A percentile compares a stretch with the other conserved stretches of the same genome.
Conservation (phyloP, 805 yeast genomes). For the Priceomyces medius region DNA sequence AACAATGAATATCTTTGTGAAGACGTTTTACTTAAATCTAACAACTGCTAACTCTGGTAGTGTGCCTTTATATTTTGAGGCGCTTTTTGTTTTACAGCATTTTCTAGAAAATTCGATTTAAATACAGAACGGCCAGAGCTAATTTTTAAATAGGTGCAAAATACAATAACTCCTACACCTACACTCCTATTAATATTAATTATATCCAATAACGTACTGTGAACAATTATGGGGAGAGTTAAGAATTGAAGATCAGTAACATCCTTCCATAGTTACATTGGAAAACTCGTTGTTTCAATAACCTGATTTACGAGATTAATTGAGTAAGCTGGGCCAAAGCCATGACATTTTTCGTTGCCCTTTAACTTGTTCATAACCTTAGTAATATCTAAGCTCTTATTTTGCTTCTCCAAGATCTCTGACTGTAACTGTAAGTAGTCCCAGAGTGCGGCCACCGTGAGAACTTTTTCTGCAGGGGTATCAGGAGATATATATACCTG, state of each 20-base stretch:
- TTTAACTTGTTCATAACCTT: constrained; percentile 56
- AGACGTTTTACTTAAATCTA: neutral
- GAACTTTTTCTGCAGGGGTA: constrained; percentile 45
- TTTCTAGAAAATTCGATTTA: neutral
- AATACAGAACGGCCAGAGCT: no score
- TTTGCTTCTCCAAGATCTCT: constrained; percentile 46
- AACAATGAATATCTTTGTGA: no score
- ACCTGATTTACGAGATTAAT: constrained; percentile 42
- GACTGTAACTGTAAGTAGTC: constrained; percentile 58
- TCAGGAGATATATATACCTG: constrained; percentile 34
- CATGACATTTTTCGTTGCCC: constrained; percentile 77
- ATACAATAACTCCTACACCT: neutral
- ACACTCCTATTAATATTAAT: neutral
- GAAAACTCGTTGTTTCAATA: constrained; percentile 15
- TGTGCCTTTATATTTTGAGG: neutral
- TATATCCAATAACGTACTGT: neutral
- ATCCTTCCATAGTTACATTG: neutral
- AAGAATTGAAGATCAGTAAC: neutral
- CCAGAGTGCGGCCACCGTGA: constrained; percentile 82
- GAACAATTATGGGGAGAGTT: no score
- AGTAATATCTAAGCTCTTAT: constrained; percentile 52
- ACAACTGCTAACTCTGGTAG: neutral
- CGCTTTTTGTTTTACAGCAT: neutral
- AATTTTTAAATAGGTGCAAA: neutral
- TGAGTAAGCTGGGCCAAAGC: constrained; percentile 70